These are phyloP conservation scores for Penicillium taxi DNA, from an alignment of 495 filamentous ascomycete genomes.

Conservation along the genomic window DNA sequence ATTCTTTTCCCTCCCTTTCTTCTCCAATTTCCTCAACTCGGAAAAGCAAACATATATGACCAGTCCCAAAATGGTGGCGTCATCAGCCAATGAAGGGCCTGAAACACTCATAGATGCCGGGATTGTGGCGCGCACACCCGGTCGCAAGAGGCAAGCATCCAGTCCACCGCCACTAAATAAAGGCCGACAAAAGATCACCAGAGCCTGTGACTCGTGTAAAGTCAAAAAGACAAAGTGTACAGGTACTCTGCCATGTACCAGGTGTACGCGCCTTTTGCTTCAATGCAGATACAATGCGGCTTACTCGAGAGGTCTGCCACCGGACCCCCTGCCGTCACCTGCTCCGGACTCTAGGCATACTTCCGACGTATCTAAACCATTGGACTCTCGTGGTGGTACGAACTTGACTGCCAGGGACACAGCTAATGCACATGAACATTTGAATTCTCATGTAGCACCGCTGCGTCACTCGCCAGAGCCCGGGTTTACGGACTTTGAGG, in stretches of 20 bases:
- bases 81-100: no score
- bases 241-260: slow-evolving; percentile 36
- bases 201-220: slow-evolving; percentile 44
- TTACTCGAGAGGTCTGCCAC: slow-evolving; percentile 39
- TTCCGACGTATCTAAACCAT: slow-evolving; percentile 10
- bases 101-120: slow-evolving; percentile 1
- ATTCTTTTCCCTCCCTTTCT: not conserved
- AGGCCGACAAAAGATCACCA: slow-evolving; percentile 36
- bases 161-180: slow-evolving; percentile 15
- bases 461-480: slow-evolving; percentile 37
- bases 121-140: slow-evolving; percentile 2
- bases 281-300: slow-evolving; percentile 38
- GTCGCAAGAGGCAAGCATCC: slow-evolving; percentile 29
- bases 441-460: slow-evolving; percentile 12
- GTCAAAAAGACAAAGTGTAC: slow-evolving; percentile 40
- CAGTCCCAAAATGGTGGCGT: no score
- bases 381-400: slow-evolving; percentile 7
- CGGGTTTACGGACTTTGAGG: slow-evolving; percentile 39
- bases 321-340: slow-evolving; percentile 30
- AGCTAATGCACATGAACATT: slow-evolving; percentile 4
- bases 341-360: no score
- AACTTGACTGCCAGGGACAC: not conserved
- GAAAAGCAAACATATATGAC: not conserved
- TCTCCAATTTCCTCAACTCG: not conserved
- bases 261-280: slow-evolving; percentile 33